Conservation (phyloP, 192 early-diverging fungal genomes). For the Oehlia diaphana region DNA sequence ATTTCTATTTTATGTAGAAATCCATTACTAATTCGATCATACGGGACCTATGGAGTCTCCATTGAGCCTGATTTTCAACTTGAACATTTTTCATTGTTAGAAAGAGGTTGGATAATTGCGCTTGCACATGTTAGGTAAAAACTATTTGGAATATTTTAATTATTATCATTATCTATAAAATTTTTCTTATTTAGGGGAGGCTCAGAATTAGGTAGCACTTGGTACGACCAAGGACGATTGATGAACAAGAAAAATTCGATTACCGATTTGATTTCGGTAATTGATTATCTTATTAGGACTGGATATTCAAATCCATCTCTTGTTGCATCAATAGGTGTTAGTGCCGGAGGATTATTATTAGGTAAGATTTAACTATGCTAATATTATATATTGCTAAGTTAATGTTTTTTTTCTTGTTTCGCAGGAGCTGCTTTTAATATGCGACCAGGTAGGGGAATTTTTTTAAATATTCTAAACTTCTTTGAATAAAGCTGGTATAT, state of each 20-base stretch:
- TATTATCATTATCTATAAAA: neutral
- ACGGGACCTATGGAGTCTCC: conserved; percentile 80
- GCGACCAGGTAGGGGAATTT: conserved; percentile 7
- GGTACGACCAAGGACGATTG: conserved; percentile 78
- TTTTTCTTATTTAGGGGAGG: conserved; percentile 62
- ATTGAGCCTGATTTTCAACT: conserved; percentile 76
- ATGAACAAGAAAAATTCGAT: conserved; percentile 73
- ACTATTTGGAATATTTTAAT: neutral
- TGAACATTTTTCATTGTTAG: conserved; percentile 73
- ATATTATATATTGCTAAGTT: neutral
- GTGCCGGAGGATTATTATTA: conserved; percentile 78
- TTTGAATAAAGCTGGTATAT: conserved; percentile 28
- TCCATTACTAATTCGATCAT: conserved; percentile 67
- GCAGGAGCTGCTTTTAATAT: conserved; percentile 12
- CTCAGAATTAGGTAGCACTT: conserved; percentile 70
- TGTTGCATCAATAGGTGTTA: conserved; percentile 69
- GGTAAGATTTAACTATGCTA: conserved; percentile 36
- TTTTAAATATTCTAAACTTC: conserved; percentile 17
- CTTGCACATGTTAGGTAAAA: conserved; percentile 71
- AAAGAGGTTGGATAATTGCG: conserved; percentile 79
- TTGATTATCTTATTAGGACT: conserved; percentile 61
- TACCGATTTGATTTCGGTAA: conserved; percentile 67
- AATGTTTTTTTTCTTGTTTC: conserved; percentile 17
- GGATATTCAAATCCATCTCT: conserved; percentile 52
- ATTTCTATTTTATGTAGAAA: conserved; percentile 34